These are phyloP conservation scores for Dimargaris xerosporica DNA, from an alignment of 192 early-diverging fungal genomes.

Conservation along the genomic window DNA sequence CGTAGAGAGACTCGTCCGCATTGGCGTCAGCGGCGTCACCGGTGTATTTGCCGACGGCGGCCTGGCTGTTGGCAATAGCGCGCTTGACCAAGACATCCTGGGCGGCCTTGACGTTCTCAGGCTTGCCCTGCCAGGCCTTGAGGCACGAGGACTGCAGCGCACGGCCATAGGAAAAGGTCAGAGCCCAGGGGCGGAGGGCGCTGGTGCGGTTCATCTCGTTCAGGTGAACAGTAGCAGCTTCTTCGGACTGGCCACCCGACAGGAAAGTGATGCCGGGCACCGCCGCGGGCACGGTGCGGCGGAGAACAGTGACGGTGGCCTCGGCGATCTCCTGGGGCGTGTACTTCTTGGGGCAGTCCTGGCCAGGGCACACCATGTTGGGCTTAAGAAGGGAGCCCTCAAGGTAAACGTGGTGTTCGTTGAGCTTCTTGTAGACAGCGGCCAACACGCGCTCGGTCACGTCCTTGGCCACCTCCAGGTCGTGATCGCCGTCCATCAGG, in stretches of 20 bases:
- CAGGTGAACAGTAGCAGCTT: conserved; percentile 24
- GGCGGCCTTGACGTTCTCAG: conserved; percentile 27
- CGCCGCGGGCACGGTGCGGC: conserved; percentile 27
- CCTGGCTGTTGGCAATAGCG: conserved; percentile 26
- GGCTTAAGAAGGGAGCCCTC: conserved; percentile 31
- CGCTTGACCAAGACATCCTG: conserved; percentile 21
- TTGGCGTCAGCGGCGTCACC: conserved; percentile 12
- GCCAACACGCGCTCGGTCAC: conserved; percentile 26
- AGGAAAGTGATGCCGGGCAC: conserved; percentile 31
- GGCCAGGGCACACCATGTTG: conserved; percentile 29
- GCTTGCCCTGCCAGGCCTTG: conserved; percentile 26
- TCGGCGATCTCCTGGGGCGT: conserved; percentile 23
- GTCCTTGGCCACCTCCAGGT: conserved; percentile 20
- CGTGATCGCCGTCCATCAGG: conserved; percentile 31
- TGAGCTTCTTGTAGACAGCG: conserved; percentile 22
- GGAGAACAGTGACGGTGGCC: conserved; percentile 23
- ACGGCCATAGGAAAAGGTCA: conserved; percentile 29
- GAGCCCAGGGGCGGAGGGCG: conserved; percentile 19
- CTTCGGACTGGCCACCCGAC: conserved; percentile 28
- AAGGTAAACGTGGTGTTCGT: conserved; percentile 25
- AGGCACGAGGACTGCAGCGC: conserved; percentile 28
- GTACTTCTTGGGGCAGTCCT: conserved; percentile 24
- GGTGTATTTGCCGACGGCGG: conserved; percentile 18
- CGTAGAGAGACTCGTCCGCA: conserved; percentile 21
- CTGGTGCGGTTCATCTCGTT: conserved; percentile 24